phyloP scores from a whole-genome alignment of 257 asterid genomes.

The Petunia secreta region DNA sequence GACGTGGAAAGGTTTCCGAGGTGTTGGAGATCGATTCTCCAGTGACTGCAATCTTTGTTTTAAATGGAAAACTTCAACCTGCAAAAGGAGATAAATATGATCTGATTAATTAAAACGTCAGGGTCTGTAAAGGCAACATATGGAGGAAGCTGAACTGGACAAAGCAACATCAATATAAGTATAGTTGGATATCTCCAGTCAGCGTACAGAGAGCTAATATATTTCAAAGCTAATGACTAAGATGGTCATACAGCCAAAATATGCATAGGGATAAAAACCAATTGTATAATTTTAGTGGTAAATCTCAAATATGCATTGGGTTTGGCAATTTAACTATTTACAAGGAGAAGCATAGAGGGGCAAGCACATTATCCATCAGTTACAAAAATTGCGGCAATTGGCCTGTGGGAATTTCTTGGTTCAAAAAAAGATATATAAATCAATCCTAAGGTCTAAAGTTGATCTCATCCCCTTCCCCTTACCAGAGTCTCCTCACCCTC shows the following conservation, averaged over 20 bases:
- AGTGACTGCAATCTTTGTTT: conserved; percentile 91
- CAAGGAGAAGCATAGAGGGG: too few species aligned
- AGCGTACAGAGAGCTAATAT: background rate
- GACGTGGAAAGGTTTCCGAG: conserved; percentile 84
- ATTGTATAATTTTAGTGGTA: background rate
- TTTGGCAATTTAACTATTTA: too few species aligned
- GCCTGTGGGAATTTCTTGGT: too few species aligned
- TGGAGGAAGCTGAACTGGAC: background rate
- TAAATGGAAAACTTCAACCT: conserved; percentile 93
- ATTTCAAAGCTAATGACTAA: background rate
- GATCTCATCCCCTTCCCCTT: background rate
- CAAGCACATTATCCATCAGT: too few species aligned
- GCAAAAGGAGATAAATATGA: conserved; percentile 25
- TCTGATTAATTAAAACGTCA: conserved; percentile 23
- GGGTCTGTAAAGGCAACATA: background rate
- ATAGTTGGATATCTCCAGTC: background rate
- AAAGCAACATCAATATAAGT: background rate
- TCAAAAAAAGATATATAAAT: too few species aligned
- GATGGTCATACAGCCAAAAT: background rate
- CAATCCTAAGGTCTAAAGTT: background rate
- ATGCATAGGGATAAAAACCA: background rate
- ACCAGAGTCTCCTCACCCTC: background rate
- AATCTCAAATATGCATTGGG: background rate
- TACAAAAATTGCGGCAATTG: too few species aligned
- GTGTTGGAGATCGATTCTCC: conserved; percentile 90